phyloP scores from a whole-genome alignment of 495 filamentous ascomycete species.

The Pseudevernia furfuracea region DNA sequence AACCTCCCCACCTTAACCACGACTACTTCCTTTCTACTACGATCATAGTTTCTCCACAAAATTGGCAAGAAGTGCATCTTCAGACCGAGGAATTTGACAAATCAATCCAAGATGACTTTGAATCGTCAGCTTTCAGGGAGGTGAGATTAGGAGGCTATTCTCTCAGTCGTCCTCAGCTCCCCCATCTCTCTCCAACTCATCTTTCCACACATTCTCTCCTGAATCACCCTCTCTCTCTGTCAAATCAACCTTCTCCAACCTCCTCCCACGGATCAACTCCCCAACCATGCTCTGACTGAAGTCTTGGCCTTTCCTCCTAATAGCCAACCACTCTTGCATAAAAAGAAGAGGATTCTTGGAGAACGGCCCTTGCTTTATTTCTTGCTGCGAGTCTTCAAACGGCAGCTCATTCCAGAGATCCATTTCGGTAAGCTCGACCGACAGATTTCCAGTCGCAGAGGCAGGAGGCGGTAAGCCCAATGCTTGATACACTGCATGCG shows the following conservation, averaged over 20 bases:
- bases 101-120: too few relatives aligned
- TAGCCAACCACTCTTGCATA: constrained; percentile 23
- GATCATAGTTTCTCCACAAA: too few relatives aligned
- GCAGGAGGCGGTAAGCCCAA: constrained; percentile 23
- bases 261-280: constrained; percentile 14
- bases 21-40: too few relatives aligned
- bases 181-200: not conserved
- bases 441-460: too few relatives aligned
- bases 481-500: constrained; percentile 22
- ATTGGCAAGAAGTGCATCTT: too few relatives aligned
- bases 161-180: not conserved
- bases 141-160: too few relatives aligned
- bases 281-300: constrained; percentile 22
- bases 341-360: constrained; percentile 9
- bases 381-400: not conserved
- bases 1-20: too few relatives aligned
- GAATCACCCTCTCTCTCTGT: not conserved
- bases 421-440: not conserved
- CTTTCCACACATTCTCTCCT: not conserved
- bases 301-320: constrained; percentile 21
- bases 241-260: not conserved
- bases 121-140: too few relatives aligned
- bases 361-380: not conserved
- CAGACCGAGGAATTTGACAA: too few relatives aligned
- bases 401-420: constrained; percentile 13